phyloP scores from a whole-genome alignment of 257 asterid genomes.

The Plectranthus barbatus region DNA sequence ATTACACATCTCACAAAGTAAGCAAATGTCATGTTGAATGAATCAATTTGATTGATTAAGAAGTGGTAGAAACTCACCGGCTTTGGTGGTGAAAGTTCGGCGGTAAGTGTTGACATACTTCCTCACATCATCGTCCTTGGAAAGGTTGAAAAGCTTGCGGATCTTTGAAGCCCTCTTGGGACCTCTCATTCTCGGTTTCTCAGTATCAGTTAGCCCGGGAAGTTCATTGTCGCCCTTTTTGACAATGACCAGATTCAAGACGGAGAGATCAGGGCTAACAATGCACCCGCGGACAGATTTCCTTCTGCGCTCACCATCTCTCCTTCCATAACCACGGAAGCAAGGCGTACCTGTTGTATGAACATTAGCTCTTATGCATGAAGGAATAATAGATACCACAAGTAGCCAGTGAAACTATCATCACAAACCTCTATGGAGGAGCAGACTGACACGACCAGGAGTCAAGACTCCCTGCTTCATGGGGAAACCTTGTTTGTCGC shows the following conservation, averaged over 20 bases:
- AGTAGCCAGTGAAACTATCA: background rate
- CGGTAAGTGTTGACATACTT: slow-evolving; percentile 77
- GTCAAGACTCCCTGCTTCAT: slow-evolving; percentile 62
- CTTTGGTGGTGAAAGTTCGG: slow-evolving; percentile 49
- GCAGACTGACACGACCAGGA: slow-evolving; percentile 43
- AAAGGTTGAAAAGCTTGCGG: slow-evolving; percentile 66
- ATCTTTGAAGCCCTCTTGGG: slow-evolving; percentile 84
- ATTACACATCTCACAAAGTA: background rate
- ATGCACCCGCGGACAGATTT: slow-evolving; percentile 86
- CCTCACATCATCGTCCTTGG: slow-evolving; percentile 73
- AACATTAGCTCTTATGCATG: background rate
- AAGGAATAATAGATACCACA: background rate
- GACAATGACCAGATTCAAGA: slow-evolving; percentile 61
- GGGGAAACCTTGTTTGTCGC: slow-evolving; percentile 59
- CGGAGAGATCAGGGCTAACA: slow-evolving; percentile 70
- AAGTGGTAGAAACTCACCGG: slow-evolving; percentile 28
- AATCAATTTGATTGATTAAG: background rate
- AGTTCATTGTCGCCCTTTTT: slow-evolving; percentile 69
- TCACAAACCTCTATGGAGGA: slow-evolving; percentile 35
- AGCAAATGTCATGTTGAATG: background rate
- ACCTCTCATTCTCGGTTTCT: slow-evolving; percentile 85
- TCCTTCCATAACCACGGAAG: slow-evolving; percentile 69
- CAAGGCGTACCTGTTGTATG: slow-evolving; percentile 49
- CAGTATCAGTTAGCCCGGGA: slow-evolving; percentile 69
- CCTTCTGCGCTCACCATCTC: slow-evolving; percentile 71